These are phyloP conservation scores for Heterobasidion irregulare DNA, from an alignment of 1,284 basidiomycete species.

Conservation along the genomic window DNA sequence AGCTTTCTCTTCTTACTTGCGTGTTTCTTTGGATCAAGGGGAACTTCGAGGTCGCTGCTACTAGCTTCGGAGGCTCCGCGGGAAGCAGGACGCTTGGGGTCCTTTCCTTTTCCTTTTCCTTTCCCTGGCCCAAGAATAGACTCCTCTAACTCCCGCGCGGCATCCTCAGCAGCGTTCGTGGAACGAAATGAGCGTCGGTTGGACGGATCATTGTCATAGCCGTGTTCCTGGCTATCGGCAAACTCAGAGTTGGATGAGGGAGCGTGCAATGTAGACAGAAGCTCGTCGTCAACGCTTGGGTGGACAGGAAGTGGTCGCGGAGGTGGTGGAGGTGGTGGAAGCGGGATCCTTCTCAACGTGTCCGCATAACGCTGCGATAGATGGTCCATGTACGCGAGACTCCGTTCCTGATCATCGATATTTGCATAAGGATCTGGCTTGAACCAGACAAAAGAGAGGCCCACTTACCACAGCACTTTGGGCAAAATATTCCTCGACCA, in stretches of 20 bases:
- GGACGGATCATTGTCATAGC: slow-evolving; percentile 1
- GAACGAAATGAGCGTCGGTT: slow-evolving; percentile 2
- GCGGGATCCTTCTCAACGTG: slow-evolving; percentile 57
- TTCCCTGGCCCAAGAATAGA: slow-evolving; percentile 22
- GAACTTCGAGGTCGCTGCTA: slow-evolving; percentile 41
- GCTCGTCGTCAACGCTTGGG: slow-evolving; percentile 30
- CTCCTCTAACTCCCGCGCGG: slow-evolving; percentile 34
- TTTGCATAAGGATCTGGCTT: neutral
- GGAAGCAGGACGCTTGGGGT: slow-evolving; percentile 33
- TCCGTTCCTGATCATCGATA: slow-evolving; percentile 47
- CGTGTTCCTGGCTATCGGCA: neutral
- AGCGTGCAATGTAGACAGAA: slow-evolving; percentile 23
- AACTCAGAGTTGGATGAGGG: slow-evolving; percentile 6
- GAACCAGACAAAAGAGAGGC: slow-evolving; percentile 6
- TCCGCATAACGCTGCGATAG: slow-evolving; percentile 60
- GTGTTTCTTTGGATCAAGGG: slow-evolving; percentile 25
- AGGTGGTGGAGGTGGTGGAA: slow-evolving; percentile 42
- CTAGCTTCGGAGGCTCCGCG: slow-evolving; percentile 38
- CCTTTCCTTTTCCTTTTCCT: slow-evolving; percentile 25
- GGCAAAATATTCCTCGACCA: slow-evolving; percentile 67
- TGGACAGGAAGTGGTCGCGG: slow-evolving; percentile 22
- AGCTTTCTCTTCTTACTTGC: slow-evolving; percentile 44
- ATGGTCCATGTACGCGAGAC: slow-evolving; percentile 46
- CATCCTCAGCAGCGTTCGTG: slow-evolving; percentile 27
- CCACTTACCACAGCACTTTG: slow-evolving; percentile 46